phyloP scores from a whole-genome alignment of 129 eudicot species.

The Smallanthus sonchifolius region DNA sequence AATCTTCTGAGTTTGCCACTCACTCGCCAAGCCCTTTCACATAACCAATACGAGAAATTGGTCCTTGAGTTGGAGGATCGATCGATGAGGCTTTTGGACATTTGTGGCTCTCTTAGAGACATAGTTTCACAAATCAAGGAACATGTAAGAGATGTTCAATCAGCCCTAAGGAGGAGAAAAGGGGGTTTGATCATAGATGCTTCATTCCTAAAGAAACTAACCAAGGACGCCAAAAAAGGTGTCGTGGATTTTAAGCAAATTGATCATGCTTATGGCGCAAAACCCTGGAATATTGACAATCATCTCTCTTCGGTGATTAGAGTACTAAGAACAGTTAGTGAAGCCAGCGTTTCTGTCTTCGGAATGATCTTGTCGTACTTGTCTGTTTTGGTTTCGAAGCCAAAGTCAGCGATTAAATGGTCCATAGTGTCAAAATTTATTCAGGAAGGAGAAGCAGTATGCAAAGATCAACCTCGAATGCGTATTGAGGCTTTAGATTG shows the following conservation, averaged over 20 bases:
- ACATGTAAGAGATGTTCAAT: slow-evolving; percentile 25
- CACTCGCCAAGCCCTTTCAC: slow-evolving; percentile 36
- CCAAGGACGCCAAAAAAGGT: slow-evolving; percentile 25
- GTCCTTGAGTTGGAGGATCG: slow-evolving; percentile 30
- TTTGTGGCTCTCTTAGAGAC: slow-evolving; percentile 31
- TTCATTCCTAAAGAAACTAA: no score
- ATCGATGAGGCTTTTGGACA: slow-evolving; percentile 34
- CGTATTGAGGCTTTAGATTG: slow-evolving; percentile 22
- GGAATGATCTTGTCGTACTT: slow-evolving; percentile 30
- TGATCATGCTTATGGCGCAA: slow-evolving; percentile 1
- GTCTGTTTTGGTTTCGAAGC: slow-evolving; percentile 8
- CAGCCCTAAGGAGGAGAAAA: not conserved
- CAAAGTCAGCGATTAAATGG: no score
- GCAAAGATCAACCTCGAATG: not conserved
- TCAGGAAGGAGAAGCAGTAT: no score
- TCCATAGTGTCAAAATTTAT: no score
- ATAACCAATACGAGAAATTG: slow-evolving; percentile 23
- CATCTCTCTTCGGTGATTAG: slow-evolving; percentile 23
- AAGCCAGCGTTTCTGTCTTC: slow-evolving; percentile 23
- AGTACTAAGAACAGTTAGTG: not conserved
- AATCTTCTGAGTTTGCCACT: slow-evolving; percentile 27
- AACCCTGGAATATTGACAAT: slow-evolving; percentile 19
- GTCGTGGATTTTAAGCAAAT: slow-evolving; percentile 28
- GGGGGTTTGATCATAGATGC: slow-evolving; percentile 1
- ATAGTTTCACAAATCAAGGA: slow-evolving; percentile 30